Base-by-base conservation (phyloP, 768 basidiomycete genomes). In the Favolaschia claudopus region DNA sequence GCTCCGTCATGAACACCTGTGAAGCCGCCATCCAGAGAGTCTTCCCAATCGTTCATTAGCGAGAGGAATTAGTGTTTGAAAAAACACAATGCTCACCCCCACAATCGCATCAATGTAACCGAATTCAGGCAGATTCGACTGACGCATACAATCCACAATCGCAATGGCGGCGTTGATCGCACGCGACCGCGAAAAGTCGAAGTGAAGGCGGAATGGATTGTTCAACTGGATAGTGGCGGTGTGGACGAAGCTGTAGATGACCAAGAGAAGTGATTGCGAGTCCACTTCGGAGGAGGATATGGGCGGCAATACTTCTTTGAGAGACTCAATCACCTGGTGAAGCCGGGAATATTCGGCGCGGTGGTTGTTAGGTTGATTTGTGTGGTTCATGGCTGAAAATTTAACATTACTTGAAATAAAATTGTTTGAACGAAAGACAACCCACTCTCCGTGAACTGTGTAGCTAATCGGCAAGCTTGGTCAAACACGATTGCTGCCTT, bases 401-500 rank as follows among this genome's bases (percentile, higher is more conserved):
- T n/a, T n/a, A n/a, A n/a, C n/a, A n/a, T n/a, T n/a, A n/a, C n/a
- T n/a, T n/a, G n/a, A n/a, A n/a, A n/a, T n/a, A n/a, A n/a, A n/a
- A n/a, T n/a, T n/a, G n/a, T n/a, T n/a, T n/a, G n/a, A n/a, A n/a
- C n/a, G n/a, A 29, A 33, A 14, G 9, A 13, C 8, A 24, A 47
- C 61, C 43, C 25, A 66, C 64, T 60, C 14, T 61, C 56, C 3
- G 40, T 46, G 39, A 45, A 60, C 15, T 58, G 57, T 3, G 33
- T n/a, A 7, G 52, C 53, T 9, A 66, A 31, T 6, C 46, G 48
- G 7, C 60, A 55, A 0, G 64, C 50, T 40, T 59, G 52, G 28
- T 66, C 64, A 19, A 66, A 66, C 9, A 62, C 17, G 32, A 66
- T 52, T 27, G 44, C 53, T 24, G 64, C 60, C 38, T 66, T 66